phyloP scores from a whole-genome alignment of 1,139 yeast genomes.

The Kluyveromyces sp. region DNA sequence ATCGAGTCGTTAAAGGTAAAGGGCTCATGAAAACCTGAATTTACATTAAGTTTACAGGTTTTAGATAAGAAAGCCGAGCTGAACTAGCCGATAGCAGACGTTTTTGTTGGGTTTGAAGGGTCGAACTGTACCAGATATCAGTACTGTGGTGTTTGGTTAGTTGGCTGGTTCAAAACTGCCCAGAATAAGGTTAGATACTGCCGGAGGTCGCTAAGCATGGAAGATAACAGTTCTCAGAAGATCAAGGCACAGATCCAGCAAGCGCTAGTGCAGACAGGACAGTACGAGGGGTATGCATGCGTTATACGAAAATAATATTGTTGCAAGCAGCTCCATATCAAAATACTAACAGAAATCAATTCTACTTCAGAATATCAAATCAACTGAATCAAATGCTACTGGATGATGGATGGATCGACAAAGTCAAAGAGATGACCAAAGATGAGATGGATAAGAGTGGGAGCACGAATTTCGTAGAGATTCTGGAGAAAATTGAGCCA shows the following conservation, averaged over 20 bases:
- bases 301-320: too few relatives aligned
- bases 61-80: background rate
- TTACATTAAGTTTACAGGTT: background rate
- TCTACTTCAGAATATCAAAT: constrained; percentile 40
- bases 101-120: background rate
- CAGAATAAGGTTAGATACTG: too few relatives aligned
- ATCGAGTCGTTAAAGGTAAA: too few relatives aligned
- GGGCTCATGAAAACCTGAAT: background rate
- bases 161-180: background rate
- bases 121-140: background rate
- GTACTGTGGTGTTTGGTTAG: background rate
- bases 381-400: constrained; percentile 56
- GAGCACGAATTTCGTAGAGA: constrained; percentile 44
- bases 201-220: background rate
- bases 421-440: constrained; percentile 53
- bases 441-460: constrained; percentile 35
- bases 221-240: constrained; percentile 30
- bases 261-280: constrained; percentile 69
- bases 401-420: constrained; percentile 83
- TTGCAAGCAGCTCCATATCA: too few relatives aligned
- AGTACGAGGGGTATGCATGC: constrained; percentile 52
- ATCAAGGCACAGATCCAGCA: constrained; percentile 61
- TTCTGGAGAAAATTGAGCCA: constrained; percentile 52
- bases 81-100: background rate
- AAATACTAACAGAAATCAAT: constrained; percentile 19